Conservation (phyloP, 2,329 filamentous ascomycete genomes). For the Aspergillus pseudoviridinutans region DNA sequence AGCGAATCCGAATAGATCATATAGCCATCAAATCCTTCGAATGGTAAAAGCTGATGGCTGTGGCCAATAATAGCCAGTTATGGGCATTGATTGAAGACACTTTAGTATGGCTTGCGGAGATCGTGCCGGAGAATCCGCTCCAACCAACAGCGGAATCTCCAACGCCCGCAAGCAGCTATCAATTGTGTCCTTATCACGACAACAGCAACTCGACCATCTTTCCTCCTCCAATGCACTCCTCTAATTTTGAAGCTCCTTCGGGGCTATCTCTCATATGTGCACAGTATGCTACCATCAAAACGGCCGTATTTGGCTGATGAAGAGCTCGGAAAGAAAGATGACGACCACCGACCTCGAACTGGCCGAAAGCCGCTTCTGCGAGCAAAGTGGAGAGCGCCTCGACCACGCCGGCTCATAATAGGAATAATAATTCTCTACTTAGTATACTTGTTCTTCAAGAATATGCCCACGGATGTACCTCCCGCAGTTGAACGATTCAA, state of each 20-base stretch:
- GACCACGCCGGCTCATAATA: slow-evolving; percentile 49
- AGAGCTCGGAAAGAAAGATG: slow-evolving; percentile 63
- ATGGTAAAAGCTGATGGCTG: background rate
- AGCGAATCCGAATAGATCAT: background rate
- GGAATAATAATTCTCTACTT: slow-evolving; percentile 46
- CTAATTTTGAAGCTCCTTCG: slow-evolving; percentile 15
- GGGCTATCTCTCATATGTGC: slow-evolving; percentile 16
- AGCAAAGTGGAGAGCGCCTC: slow-evolving; percentile 34
- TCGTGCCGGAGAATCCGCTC: background rate
- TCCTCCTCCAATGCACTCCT: slow-evolving; percentile 9
- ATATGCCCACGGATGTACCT: slow-evolving; percentile 54
- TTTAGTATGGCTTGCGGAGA: background rate
- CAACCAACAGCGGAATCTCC: background rate
- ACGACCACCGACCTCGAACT: slow-evolving; percentile 50
- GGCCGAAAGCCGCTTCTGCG: slow-evolving; percentile 23
- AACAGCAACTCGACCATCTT: background rate
- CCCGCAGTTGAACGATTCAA: slow-evolving; percentile 31
- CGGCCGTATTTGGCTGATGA: slow-evolving; percentile 52
- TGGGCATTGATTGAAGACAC: background rate
- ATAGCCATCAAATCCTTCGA: background rate
- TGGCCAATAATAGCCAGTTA: background rate
- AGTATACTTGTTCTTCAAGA: slow-evolving; percentile 62
- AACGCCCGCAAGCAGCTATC: background rate
- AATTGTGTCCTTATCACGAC: background rate
- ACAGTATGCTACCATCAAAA: slow-evolving; percentile 38